Conservation (phyloP, 2,329 filamentous ascomycete genomes). For the Colletotrichum noveboracense region DNA sequence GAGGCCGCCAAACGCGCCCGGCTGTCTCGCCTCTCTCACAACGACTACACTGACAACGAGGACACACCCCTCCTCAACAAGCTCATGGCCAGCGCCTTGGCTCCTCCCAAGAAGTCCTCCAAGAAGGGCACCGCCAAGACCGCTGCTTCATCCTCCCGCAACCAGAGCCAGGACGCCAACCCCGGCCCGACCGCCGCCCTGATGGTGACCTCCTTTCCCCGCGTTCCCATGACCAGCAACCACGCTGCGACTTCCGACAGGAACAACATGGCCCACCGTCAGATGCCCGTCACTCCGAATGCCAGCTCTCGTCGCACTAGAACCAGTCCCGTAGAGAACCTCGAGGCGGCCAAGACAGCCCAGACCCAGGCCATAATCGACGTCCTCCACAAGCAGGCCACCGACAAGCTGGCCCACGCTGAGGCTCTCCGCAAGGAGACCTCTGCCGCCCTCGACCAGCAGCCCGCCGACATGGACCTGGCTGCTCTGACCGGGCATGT, state of each 20-base stretch:
- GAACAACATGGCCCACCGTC: background rate
- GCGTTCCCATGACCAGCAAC: background rate
- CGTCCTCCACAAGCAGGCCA: background rate
- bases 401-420: conserved; percentile 3
- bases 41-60: background rate
- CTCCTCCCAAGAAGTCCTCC: background rate
- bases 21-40: background rate
- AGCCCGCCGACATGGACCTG: background rate
- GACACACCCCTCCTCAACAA: conserved; percentile 1
- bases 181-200: background rate
- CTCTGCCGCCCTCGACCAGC: background rate
- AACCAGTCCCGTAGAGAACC: background rate
- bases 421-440: background rate
- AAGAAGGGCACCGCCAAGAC: background rate
- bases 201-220: background rate
- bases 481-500: background rate
- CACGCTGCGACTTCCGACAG: background rate
- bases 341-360: background rate
- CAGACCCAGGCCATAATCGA: background rate
- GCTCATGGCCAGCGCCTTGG: background rate
- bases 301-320: background rate
- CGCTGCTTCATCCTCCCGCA: background rate
- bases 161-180: background rate
- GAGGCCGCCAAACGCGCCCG: background rate
- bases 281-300: background rate